Conservation (phyloP, 139 green algal species). For the Astrephomene gubernaculifera region DNA sequence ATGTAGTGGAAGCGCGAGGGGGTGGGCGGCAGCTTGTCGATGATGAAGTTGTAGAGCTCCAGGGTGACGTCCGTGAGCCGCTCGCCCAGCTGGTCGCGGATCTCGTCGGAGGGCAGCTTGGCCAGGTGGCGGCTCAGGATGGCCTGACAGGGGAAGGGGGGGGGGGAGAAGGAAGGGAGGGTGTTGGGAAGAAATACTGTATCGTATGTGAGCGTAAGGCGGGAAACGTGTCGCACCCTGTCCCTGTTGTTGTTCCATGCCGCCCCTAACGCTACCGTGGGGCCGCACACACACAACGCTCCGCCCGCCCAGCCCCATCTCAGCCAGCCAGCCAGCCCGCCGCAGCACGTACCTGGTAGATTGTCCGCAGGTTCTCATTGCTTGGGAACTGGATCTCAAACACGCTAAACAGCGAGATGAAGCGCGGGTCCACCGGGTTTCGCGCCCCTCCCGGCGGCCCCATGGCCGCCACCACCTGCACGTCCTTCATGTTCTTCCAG, state of each 20-base stretch:
- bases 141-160: constrained; percentile 25
- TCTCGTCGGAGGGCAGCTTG: constrained; percentile 66
- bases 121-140: constrained; percentile 75
- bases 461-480: constrained; percentile 89
- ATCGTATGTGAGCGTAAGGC: not conserved
- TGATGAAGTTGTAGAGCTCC: constrained; percentile 83
- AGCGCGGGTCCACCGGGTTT: constrained; percentile 88
- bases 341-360: constrained; percentile 73
- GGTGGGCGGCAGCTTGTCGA: constrained; percentile 83
- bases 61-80: constrained; percentile 72
- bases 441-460: constrained; percentile 86
- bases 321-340: no score
- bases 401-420: constrained; percentile 84
- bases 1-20: constrained; percentile 89
- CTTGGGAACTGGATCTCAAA: constrained; percentile 89
- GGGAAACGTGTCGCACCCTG: not conserved
- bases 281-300: not conserved
- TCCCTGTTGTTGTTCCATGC: not conserved
- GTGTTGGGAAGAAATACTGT: not conserved
- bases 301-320: not conserved
- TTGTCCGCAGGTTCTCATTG: constrained; percentile 78
- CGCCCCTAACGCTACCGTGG: not conserved
- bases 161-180: not conserved
- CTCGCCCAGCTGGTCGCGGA: constrained; percentile 58
- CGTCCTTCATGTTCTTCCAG: constrained; percentile 94